Evolutionary conservation across 2,329 filamentous ascomycete species (phyloP), one percentile per base, ranked within the genome.

Genomic region (Penicillium sp.): DNA sequence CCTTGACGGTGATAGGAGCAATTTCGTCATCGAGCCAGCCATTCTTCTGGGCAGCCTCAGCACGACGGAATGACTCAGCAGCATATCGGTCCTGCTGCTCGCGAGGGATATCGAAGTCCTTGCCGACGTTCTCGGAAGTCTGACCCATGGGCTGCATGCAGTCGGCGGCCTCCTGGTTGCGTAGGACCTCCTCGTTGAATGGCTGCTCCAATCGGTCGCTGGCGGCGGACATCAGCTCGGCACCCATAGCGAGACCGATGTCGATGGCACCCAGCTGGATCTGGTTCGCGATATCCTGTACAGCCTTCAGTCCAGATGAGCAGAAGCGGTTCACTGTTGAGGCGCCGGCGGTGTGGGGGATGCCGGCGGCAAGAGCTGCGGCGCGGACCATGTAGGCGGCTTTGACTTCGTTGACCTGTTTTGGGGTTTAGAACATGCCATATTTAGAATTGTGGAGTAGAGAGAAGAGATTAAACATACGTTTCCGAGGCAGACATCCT

Each of bases 71-170:
- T 45, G 88, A 92, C 80, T 96, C 91, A 10, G 89, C 89, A 0
- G 94, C 91, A 75, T 87, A 97, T 65, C 83, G 81, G 77, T 99
- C 94, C 79, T 97, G 90, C 73, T 80, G 78, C 72, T 93, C 87
- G 60, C 94, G 86, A 2, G 85, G 79, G 73, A 99, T 88, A 72
- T 89, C 85, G 76, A 97, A 97, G 78, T 97, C 94, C 49, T 86
- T 86, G 68, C 89, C 91, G 29, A 99, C 92, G 73, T 97, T 97
- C 81, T 99, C 94, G 59, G 89, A 93, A 3, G 94, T 99, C 85
- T 96, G 96, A 23, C 94, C 94, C 94, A 99, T 99, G 65, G 93
- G 90, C 82, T 92, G 86, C 86, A 93, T 86, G 82, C 92, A 94
- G 79, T 97, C 93, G 47, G 77, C 77, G 0, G 91, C 85, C 72